A percentile compares a stretch with the other conserved stretches of the same genome.
Conservation (phyloP, 345 rosid species). For the Nephelium lappaceum region DNA sequence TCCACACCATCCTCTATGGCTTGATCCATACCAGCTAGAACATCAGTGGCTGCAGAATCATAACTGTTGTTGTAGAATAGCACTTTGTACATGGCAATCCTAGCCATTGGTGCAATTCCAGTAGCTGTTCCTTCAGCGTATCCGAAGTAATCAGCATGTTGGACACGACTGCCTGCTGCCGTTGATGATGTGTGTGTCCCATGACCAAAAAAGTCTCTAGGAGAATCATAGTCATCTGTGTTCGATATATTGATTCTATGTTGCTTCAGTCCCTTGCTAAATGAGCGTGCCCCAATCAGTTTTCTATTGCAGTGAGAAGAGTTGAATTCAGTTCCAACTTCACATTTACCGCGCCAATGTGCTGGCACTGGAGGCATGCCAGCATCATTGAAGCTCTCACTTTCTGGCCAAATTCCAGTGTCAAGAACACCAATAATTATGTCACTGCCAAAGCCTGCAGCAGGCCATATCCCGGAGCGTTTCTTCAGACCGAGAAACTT, state of each 20-base stretch:
- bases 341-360: neutral
- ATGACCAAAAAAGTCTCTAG: neutral
- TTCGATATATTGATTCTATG: neutral
- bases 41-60: neutral
- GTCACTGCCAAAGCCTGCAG: neutral
- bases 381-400: neutral
- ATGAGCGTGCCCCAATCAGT: neutral
- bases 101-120: neutral
- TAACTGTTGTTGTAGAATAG: neutral
- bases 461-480: neutral
- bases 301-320: neutral
- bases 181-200: slow-evolving; percentile 3
- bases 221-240: neutral
- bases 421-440: neutral
- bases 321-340: neutral
- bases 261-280: neutral
- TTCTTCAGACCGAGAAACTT: neutral
- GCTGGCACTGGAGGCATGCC: slow-evolving; percentile 1
- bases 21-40: slow-evolving; percentile 8
- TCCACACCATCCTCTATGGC: neutral
- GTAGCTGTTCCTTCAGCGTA: neutral
- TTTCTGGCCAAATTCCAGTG: neutral
- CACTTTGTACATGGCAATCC: slow-evolving; percentile 5
- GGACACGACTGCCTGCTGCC: neutral
- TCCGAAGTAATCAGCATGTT: neutral